phyloP scores from a whole-genome alignment of 2,329 filamentous ascomycete species.

The Fusarium hainanense region DNA sequence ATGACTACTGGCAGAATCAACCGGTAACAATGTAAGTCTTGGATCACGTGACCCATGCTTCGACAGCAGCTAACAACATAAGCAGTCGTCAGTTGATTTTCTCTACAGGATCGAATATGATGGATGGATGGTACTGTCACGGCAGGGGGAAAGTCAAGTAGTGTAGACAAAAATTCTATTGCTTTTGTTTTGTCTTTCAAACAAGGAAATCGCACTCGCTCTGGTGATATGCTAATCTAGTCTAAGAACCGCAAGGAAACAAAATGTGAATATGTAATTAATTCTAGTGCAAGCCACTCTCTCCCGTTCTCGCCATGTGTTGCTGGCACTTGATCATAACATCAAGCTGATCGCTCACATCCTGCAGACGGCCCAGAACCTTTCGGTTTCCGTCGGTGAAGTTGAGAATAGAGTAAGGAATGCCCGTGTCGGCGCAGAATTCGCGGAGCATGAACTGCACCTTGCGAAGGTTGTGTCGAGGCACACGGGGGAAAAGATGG shows the following conservation, averaged over 20 bases:
- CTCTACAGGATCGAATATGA: background rate
- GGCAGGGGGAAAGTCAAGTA: background rate
- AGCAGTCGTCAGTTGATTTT: background rate
- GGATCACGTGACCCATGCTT: background rate
- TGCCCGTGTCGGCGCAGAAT: conserved; percentile 72
- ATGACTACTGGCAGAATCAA: background rate
- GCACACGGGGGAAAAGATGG: conserved; percentile 75
- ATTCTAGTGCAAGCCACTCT: conserved; percentile 52
- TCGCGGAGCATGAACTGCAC: conserved; percentile 69
- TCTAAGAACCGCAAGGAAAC: background rate
- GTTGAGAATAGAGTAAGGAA: conserved; percentile 70
- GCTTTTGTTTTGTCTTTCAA: conserved; percentile 13
- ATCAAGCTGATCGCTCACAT: conserved; percentile 70
- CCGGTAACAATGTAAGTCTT: background rate
- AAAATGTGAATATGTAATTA: background rate
- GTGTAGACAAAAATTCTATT: conserved; percentile 8
- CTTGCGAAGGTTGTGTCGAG: conserved; percentile 73
- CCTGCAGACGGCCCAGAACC: conserved; percentile 59
- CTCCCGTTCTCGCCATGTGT: conserved; percentile 60
- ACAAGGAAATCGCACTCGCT: conserved; percentile 8
- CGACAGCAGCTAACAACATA: background rate
- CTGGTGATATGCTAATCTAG: conserved; percentile 3
- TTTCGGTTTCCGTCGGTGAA: conserved; percentile 72
- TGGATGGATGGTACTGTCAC: background rate
- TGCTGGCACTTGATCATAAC: conserved; percentile 68